phyloP scores from a whole-genome alignment of 192 early-diverging fungal species.

The Powellomyces hirtus region DNA sequence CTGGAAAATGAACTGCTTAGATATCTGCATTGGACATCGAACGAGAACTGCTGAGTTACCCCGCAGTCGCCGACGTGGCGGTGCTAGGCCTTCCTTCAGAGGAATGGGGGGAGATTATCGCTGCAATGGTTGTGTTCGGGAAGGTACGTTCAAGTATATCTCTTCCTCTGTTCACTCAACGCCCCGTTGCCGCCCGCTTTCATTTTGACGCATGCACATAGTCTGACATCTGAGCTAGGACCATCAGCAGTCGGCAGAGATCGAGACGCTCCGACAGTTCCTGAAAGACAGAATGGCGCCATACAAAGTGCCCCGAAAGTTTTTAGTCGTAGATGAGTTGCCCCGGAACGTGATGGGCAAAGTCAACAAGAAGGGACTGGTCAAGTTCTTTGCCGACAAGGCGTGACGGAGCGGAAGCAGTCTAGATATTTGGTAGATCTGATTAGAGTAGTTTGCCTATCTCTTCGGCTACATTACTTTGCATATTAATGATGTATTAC shows the following conservation, averaged over 20 bases:
- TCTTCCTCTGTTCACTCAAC: too few relatives aligned
- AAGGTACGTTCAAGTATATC: background rate
- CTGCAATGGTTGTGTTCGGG: slow-evolving; percentile 60
- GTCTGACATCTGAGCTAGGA: background rate
- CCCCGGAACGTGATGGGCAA: slow-evolving; percentile 89
- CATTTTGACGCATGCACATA: background rate
- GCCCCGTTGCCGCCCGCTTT: background rate
- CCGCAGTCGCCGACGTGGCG: slow-evolving; percentile 65
- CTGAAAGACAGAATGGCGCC: slow-evolving; percentile 64
- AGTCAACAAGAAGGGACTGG: slow-evolving; percentile 71
- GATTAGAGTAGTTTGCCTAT: too few relatives aligned
- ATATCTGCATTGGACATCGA: slow-evolving; percentile 83
- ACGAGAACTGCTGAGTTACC: slow-evolving; percentile 63
- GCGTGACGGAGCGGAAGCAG: too few relatives aligned
- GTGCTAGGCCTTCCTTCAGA: slow-evolving; percentile 71
- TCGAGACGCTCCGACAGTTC: slow-evolving; percentile 41
- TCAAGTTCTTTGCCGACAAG: background rate
- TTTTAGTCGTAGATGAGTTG: slow-evolving; percentile 52
- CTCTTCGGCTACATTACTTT: too few relatives aligned
- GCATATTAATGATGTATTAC: too few relatives aligned
- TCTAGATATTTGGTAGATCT: too few relatives aligned
- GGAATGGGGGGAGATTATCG: slow-evolving; percentile 77
- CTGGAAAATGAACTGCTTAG: too few relatives aligned
- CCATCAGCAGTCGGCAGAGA: slow-evolving; percentile 7
- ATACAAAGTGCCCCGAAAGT: slow-evolving; percentile 72